Evolutionary conservation across 345 rosid species (phyloP), one percentile per base, ranked within the genome.

Genomic region (Pistacia atlantica): DNA sequence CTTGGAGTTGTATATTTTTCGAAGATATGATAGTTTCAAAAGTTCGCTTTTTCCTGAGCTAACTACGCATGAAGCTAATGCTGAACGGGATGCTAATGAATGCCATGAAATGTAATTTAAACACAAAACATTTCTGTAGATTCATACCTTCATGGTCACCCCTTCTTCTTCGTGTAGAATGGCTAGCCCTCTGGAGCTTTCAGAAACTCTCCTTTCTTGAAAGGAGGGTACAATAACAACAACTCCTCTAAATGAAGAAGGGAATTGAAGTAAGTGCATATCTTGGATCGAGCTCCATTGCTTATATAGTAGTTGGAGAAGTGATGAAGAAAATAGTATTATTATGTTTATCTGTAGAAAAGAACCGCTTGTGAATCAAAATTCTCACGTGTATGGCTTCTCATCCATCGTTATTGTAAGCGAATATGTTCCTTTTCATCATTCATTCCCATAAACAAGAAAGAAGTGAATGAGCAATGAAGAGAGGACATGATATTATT

Each of bases 341-440:
- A 42, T 42, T 42, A 42, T 42, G 46, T 42, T 42, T 6, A 42
- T 42, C 46, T 42, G 9, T 42, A 5, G 46, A 42, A 42, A 38
- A 42, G 8, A 8, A 6, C 46, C 46, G 7, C 46, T 42, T 42
- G 46, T 42, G 46, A 42, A 42, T 42, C 8, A 42, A 42, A 42
- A 42, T 7, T 42, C 46, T 42, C 46, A 42, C 46, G 46, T 42
- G 46, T 42, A 42, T 73, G 14, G 80, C 77, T 70, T 76, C 87
- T 80, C 78, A 28, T 70, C 85, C 86, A 86, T 69, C 80, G 81
- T 84, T 84, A 35, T 52, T 84, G 78, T 56, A 48, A 69, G 76
- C 57, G 89, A 80, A 86, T 86, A 66, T 22, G 84, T 86, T 84
- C 89, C 79, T 22, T 54, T 42, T 35, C 31, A 25, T 68, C 25